Base-by-base conservation (phyloP, 2,329 filamentous ascomycete species). In the Aspergillus versicolor region DNA sequence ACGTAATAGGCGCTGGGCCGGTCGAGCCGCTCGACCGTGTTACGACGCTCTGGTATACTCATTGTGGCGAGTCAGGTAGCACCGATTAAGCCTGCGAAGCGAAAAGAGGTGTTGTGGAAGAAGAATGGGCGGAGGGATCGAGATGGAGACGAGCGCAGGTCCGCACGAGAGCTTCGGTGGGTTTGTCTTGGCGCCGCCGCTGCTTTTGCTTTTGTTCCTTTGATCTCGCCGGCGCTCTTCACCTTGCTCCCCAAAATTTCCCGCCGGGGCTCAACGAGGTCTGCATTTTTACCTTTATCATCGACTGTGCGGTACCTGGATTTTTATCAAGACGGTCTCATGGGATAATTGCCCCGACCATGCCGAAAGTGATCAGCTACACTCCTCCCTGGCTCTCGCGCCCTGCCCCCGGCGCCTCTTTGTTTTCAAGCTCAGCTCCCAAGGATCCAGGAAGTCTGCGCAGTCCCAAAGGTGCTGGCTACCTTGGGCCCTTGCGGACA, bases 1-100 rank as follows among this genome's bases (percentile, higher is more conserved):
- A 86, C 83, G 70, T 92, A 96, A 79, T 99, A 99, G 67, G 93
- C 92, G 73, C 93, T 97, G 17, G 94, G 93, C 76, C 88, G 89
- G 77, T 99, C 94, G 62, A 99, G 85, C 60, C 94, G 84, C 50
- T 97, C 93, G 61, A 97, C 90, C 6, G 94, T 97, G 73, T 72
- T 71, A 38, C 65, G 54, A 38, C 60, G 45, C 42, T 53, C 51
- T 27, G 63, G 51, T 11, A 65, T 54, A 21, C 65, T 69, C 73
- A 75, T 75, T n/a, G 43, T 57, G 13, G 17, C 38, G 40, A 52
- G n/a, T 9, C 21, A 50, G 52, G 22, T 15, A 52, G 21, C 17
- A 45, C 24, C 21, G 15, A 5, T 8, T 21, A 49, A 21, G 24
- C 15, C 22, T 30, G 48, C 19, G 4, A 24, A 27, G 50, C 21